Base-by-base conservation (phyloP, 139 green algal genomes). In the Picochlorum sp. region DNA sequence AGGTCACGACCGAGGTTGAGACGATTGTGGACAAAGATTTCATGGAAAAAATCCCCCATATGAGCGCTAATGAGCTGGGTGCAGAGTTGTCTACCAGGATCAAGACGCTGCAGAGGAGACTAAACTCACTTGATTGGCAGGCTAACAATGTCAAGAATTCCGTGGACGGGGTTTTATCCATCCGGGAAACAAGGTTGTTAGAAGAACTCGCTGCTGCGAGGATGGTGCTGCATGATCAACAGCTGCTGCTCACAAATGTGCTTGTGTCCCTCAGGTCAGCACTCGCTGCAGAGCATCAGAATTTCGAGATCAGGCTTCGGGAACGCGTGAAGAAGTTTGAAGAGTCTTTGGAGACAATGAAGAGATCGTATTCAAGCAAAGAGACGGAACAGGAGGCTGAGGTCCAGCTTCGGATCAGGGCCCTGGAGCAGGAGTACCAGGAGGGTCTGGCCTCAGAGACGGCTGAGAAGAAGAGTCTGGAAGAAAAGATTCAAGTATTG, bases 41-140 rank as follows among this genome's bases (percentile, higher is more conserved):
- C 47, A 34, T 72, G 26, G 30, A 67, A 49, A 60, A 28, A 21
- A 9, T 75, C 37, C 54, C 54, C 4, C 51, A 28, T 47, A 67
- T 76, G 63, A 67, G 63, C 54, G 63, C 63, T 24, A 66, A 76
- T 23, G 69, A 72, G 28, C 41, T 76, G 45, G 28, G 63, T 7
- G 55, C 44, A 6, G 69, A 76, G 63, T 54, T 76, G 34, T 15
- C 38, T 1, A 14, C 55, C 6, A 47, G 56, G 3, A 24, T 38
- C 34, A 51, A 51, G 23, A 18, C 20, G 16, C 69, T 76, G 38
- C 64, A 67, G 28, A 54, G n/a, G 47, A 54, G 47, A 54, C 47
- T 54, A 49, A 59, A 28, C 69, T 59, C 52, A 2, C n/a, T 54
- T 20, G 47, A 54, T 54, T 54, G 47, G 47, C 8, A 54, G 2